Evolutionary conservation across 441 rosid species (phyloP).

Genomic region (Arabidopsis lyrata): DNA sequence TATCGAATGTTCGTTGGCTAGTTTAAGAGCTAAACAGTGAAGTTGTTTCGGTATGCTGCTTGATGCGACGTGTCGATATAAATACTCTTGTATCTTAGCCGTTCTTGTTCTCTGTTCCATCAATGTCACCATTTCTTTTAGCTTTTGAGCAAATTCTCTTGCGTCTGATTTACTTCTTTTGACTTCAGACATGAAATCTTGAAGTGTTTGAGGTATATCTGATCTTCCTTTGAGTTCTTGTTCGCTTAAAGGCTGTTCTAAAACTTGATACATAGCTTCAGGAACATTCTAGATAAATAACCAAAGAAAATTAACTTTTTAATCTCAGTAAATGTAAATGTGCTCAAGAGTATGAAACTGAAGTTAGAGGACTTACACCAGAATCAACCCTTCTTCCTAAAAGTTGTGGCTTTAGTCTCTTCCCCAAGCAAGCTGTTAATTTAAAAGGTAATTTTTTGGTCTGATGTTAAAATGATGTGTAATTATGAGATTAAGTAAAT

Average conservation of each 20-base stretch:
- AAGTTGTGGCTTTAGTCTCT: constrained; percentile 74
- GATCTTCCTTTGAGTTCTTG: constrained; percentile 79
- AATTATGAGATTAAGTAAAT: not conserved
- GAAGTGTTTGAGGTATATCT: constrained; percentile 82
- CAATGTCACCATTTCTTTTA: constrained; percentile 85
- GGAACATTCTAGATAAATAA: constrained; percentile 67
- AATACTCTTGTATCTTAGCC: constrained; percentile 91
- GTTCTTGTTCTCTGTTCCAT: constrained; percentile 94
- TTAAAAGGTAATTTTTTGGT: not conserved
- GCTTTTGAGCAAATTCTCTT: constrained; percentile 78
- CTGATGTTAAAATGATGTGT: not conserved
- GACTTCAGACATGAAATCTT: constrained; percentile 76
- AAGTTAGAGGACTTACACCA: constrained; percentile 56
- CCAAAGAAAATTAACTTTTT: not conserved
- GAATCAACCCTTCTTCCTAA: constrained; percentile 69
- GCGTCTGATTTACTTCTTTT: constrained; percentile 72
- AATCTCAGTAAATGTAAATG: constrained; percentile 1
- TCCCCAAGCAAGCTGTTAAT: constrained; percentile 85
- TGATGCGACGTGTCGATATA: constrained; percentile 95
- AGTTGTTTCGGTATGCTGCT: constrained; percentile 98
- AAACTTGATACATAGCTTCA: constrained; percentile 77
- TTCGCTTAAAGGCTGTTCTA: constrained; percentile 66
- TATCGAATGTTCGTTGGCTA: constrained; percentile 88
- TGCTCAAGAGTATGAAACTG: not conserved
- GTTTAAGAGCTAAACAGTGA: constrained; percentile 79